Percentiles rank a stretch among this genome's conserved stretches.
Conservation (phyloP, 306 rosid species). For the Morella rubra region DNA sequence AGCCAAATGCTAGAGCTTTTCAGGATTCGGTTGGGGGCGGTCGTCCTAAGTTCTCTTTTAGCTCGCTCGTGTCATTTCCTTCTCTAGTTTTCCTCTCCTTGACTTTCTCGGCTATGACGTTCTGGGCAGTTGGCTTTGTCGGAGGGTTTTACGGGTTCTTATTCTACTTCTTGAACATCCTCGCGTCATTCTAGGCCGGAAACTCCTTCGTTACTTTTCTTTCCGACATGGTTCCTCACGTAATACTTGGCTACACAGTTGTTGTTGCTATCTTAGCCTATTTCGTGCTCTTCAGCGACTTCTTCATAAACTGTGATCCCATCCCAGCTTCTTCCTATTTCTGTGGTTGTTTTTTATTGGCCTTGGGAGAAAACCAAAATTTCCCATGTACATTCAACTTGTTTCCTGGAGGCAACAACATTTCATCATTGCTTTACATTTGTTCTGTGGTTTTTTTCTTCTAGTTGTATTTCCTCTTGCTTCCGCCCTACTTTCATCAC, state of each 20-base stretch:
- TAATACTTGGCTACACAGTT: constrained; percentile 81
- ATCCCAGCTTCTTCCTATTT: constrained; percentile 62
- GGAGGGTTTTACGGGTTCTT: constrained; percentile 64
- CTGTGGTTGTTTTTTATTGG: background rate
- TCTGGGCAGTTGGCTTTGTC: constrained; percentile 92
- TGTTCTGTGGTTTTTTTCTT: background rate
- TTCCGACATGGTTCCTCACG: constrained; percentile 91
- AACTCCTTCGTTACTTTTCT: constrained; percentile 86
- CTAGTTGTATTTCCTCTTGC: background rate
- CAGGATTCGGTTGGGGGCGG: constrained; percentile 72
- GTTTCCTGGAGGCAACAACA: background rate
- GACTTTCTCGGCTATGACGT: constrained; percentile 59
- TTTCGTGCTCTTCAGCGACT: constrained; percentile 88
- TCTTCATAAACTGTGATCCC: constrained; percentile 77
- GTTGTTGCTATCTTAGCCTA: constrained; percentile 88
- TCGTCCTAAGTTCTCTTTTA: constrained; percentile 74
- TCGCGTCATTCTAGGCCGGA: constrained; percentile 89
- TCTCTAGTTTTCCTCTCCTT: constrained; percentile 51
- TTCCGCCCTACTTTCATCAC: background rate
- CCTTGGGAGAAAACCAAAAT: background rate
- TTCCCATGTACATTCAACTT: background rate
- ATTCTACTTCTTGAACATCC: constrained; percentile 63
- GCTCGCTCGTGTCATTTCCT: constrained; percentile 57
- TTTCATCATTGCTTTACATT: background rate
- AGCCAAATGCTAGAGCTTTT: constrained; percentile 67